phyloP scores from a whole-genome alignment of 1,284 basidiomycete species.

The Apiotrichum akiyoshidainum region DNA sequence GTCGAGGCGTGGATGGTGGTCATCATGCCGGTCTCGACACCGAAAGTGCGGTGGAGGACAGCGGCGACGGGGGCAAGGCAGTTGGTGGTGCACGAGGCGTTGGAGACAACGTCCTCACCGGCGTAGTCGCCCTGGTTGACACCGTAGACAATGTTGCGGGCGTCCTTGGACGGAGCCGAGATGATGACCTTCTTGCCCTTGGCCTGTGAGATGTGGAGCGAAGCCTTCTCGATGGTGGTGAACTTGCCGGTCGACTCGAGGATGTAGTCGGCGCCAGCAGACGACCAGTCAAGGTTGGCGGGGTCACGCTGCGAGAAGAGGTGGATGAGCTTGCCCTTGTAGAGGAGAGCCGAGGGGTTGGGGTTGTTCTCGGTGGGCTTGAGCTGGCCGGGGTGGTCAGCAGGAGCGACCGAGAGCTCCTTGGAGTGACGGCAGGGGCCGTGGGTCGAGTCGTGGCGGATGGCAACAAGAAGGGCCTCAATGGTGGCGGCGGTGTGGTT shows the following conservation, averaged over 20 bases:
- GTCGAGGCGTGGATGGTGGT: conserved; percentile 53
- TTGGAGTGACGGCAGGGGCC: conserved; percentile 31
- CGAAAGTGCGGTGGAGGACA: conserved; percentile 47
- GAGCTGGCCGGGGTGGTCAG: conserved; percentile 39
- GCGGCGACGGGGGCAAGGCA: conserved; percentile 51
- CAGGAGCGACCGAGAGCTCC: conserved; percentile 37
- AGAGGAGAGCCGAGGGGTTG: conserved; percentile 37
- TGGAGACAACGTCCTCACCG: conserved; percentile 46
- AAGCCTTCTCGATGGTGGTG: conserved; percentile 44
- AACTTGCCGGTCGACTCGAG: conserved; percentile 50
- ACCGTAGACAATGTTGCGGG: conserved; percentile 48
- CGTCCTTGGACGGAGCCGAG: conserved; percentile 49
- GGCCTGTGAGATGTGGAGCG: conserved; percentile 43
- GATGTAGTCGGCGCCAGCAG: conserved; percentile 47
- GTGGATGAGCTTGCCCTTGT: conserved; percentile 44
- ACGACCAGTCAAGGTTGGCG: conserved; percentile 44
- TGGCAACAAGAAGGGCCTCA: conserved; percentile 46
- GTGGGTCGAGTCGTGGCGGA: conserved; percentile 51
- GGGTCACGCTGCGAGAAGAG: conserved; percentile 49
- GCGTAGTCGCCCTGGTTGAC: conserved; percentile 49
- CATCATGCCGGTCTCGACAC: conserved; percentile 52
- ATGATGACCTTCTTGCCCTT: conserved; percentile 52
- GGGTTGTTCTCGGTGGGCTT: conserved; percentile 34
- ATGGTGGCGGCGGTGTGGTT: conserved; percentile 51
- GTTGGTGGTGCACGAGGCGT: conserved; percentile 53